phyloP scores from a whole-genome alignment of 2,329 filamentous ascomycete genomes.

The Aspergillus sp. region DNA sequence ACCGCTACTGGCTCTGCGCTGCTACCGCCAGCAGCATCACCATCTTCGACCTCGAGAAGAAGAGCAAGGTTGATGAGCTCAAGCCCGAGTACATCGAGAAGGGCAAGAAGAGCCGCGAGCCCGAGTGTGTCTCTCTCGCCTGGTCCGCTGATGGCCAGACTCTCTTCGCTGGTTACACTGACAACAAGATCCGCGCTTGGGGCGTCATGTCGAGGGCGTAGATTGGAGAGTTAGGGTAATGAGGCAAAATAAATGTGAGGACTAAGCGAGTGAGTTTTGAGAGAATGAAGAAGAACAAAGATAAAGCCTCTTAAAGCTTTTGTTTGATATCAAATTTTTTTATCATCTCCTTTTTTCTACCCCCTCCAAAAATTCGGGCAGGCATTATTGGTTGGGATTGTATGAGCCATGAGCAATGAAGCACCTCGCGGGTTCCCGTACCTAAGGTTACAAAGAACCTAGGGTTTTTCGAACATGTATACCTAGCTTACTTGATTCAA shows the following conservation, averaged over 20 bases:
- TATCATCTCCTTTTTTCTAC: conserved; percentile 21
- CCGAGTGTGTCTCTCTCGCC: conserved; percentile 95
- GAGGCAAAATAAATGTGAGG: conserved; percentile 21
- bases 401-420: conserved; percentile 49
- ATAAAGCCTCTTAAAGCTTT: conserved; percentile 1
- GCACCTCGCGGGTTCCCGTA: conserved; percentile 20
- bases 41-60: conserved; percentile 99
- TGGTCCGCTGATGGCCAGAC: conserved; percentile 99
- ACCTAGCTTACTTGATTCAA: conserved; percentile 36
- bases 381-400: conserved; percentile 40
- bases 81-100: conserved; percentile 96
- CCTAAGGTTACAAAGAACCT: conserved; percentile 2
- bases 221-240: conserved; percentile 19
- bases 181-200: conserved; percentile 98
- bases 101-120: conserved; percentile 98
- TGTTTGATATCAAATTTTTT: conserved; percentile 21
- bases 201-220: conserved; percentile 95
- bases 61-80: conserved; percentile 99
- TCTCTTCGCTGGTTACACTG: conserved; percentile 98
- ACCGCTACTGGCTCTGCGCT: conserved; percentile 99
- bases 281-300: conserved; percentile 13
- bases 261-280: conserved; percentile 4
- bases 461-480: conserved; percentile 36
- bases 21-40: conserved; percentile 97
- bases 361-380: conserved; percentile 33